These are phyloP conservation scores for Pichia inconspicua DNA, from an alignment of 1,139 yeast genomes.

Conservation along the genomic window DNA sequence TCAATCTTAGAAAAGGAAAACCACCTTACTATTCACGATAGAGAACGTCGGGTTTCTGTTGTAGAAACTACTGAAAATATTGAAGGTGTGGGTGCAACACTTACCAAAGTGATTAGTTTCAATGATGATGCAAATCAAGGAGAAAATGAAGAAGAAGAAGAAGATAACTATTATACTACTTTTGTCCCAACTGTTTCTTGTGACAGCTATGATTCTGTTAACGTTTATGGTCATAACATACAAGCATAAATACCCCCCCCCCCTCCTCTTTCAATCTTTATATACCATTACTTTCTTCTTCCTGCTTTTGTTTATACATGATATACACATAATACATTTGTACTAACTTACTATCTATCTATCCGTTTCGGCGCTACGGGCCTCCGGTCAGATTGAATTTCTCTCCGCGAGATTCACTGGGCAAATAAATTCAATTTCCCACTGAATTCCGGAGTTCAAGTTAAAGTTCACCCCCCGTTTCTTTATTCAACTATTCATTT, in stretches of 20 bases:
- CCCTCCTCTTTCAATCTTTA: background rate
- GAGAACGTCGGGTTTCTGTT: conserved; percentile 9
- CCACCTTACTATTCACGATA: conserved; percentile 8
- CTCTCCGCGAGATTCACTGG: background rate
- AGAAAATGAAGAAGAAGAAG: background rate
- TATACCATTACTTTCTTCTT: background rate
- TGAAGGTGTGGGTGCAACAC: conserved; percentile 5
- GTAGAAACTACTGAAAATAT: conserved; percentile 1
- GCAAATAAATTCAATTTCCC: too few relatives aligned
- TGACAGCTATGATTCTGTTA: conserved; percentile 9
- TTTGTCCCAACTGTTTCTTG: conserved; percentile 10
- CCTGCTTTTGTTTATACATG: background rate
- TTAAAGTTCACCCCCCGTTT: background rate
- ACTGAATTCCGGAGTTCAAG: too few relatives aligned
- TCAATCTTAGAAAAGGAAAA: conserved; percentile 8
- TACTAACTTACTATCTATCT: too few relatives aligned
- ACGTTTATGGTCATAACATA: conserved; percentile 11
- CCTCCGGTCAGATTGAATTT: too few relatives aligned
- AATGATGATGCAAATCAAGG: conserved; percentile 2
- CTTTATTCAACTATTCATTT: background rate
- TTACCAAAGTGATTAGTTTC: conserved; percentile 8
- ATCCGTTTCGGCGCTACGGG: too few relatives aligned
- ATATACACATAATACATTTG: too few relatives aligned
- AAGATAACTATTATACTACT: background rate
- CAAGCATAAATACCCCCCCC: background rate